Evolutionary conservation across 129 eudicot genomes (phyloP), one percentile per base, ranked within the genome.

Genomic region (Mikania micrantha): DNA sequence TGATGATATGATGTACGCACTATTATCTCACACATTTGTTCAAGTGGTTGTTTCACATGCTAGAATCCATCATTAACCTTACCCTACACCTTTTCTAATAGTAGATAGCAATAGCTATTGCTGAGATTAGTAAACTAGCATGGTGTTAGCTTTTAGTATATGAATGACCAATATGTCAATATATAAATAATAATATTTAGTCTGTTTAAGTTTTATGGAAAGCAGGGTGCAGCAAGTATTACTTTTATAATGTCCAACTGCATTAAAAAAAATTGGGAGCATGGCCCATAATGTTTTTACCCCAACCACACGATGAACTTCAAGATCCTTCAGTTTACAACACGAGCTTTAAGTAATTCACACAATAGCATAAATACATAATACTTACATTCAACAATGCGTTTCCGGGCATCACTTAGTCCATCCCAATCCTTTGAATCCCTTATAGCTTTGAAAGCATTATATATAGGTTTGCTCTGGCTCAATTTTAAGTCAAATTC

Each of bases 331-430:
- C 16, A 35, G 13, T 29, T 28, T 4, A 4, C 17, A 39, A 41
- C 28, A 56, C 21, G 39, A 29, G 3, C 25, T 50, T 52, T 12
- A 68, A 50, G 63, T 35, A n/a, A 34, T 50, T 7, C 2, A n/a
- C 49, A 63, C 21, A 12, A 62, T 39, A 36, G 6, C n/a, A n/a
- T n/a, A n/a, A n/a, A n/a, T n/a, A n/a, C 11, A 52, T 3, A 40
- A 57, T n/a, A 77, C 91, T 81, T 74, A 94, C 99, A 71, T 77
- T 94, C 99, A 65, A 94, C 99, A 17, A 94, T 87, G 19, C 99
- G 87, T 73, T 85, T 90, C 27, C 84, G 93, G 79, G 99, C 93
- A 28, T 83, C 90, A 81, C 85, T 94, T 48, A 94, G 83, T 21
- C 75, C n/a, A 7, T 71, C 79, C 95, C 92, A 94, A 22, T 85